Evolutionary conservation across 208 protist species (phyloP), one percentile per base, ranked within the genome.

Genomic region (Entamoeba dispar): DNA sequence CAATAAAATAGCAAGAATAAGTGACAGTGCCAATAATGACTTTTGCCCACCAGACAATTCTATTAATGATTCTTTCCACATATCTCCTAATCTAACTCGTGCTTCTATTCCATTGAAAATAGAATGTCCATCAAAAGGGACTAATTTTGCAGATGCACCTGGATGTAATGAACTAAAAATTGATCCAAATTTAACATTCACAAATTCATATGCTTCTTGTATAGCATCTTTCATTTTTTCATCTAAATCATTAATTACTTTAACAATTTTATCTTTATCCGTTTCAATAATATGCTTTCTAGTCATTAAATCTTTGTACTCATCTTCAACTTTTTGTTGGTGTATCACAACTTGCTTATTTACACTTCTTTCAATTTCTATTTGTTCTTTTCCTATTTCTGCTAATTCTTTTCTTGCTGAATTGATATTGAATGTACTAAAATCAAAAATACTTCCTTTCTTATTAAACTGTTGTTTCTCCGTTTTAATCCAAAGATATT

Each of bases 21-120:
- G 96, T 55, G 98, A 99, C 15, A 99, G 95, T 2, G 99, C 99
- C 5, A 99, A 95, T n/a, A 99, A 95, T 31, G 98, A 99, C 91
- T 95, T 96, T 95, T 99, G 99, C 0, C 99, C 99, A 47, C 99
- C 99, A 94, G 96, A 98, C 3, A 99, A 96, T 95, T 99, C 98
- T 4, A 97, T 97, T 12, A 99, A 96, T 17, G 95, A 97, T 92
- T 99, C 96, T 95, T 99, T 99, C 97, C 98, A 98, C 93, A 98
- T 97, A 5, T 96, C 96, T 93, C 98, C 98, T 96, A 99, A 99
- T 51, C 97, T 96, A 4, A 99, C 98, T 34, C 95, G 95, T 8
- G 96, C 90, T 73, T 91, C 4, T 10, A 96, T 12, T 22, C 94
- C 93, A 95, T 61, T 55, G 93, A 93, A 61, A 49, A 92, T 38